Base-by-base conservation (phyloP, 202 grass and related monocot species). In the Schoenoplectus tabernaemontani region DNA sequence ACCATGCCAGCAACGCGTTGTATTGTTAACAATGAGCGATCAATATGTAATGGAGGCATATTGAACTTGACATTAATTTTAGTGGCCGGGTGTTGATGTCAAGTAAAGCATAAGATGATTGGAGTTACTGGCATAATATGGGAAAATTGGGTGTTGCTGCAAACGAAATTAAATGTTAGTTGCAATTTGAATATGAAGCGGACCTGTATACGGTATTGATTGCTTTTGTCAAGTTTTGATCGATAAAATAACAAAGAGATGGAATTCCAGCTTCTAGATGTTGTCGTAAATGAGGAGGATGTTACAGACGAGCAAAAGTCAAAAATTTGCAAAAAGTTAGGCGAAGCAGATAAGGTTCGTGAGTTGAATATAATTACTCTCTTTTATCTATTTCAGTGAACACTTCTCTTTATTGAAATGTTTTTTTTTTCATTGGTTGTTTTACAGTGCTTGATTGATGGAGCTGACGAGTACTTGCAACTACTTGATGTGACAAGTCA, bases 271-370 rank as follows among this genome's bases (percentile, higher is more conserved):
- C 87, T 98, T 86, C 78, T 95, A 85, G 95, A 91, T 87, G 86
- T 92, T 32, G 88, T 90, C 60, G 84, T 98, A 71, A 68, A 81
- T 23, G 37, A 65, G 2, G 89, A 90, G 3, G 86, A 98, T 83
- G 89, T 94, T 88, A 82, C 87, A 58, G 95, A 98, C 50, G 88
- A 94, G 69, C 91, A 94, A 13, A 98, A 92, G 83, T 91, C 95
- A 86, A 87, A 83, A 84, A 92, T 98, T 85, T 98, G 95, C 77
- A 94, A 86, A 77, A 98, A 98, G 82, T 78, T 98, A 51, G 95
- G 95, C 38, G 91, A 94, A 86, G 80, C 89, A 57, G 95, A 98
- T 86, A 98, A 98, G 95, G 95, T 94, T 83, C 88, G 83, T 87
- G n/a, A 46, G 13, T 58, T 81, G 8, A 66, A 86, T 57, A 77